These are phyloP conservation scores for Metarhizium sp. DNA, from an alignment of 2,329 filamentous ascomycete genomes.

Conservation along the genomic window DNA sequence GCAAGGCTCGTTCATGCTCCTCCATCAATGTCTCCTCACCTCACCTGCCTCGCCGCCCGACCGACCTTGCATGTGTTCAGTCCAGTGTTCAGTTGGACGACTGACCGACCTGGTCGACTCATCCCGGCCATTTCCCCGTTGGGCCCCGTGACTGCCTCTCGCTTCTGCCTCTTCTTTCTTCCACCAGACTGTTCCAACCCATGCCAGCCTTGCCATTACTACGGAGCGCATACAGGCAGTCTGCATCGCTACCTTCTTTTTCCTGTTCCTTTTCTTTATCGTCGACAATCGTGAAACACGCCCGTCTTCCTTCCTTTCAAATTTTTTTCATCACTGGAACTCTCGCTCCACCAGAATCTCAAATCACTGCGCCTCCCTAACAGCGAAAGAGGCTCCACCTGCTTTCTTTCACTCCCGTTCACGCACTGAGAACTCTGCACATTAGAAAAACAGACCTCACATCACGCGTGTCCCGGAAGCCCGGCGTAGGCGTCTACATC, in stretches of 20 bases:
- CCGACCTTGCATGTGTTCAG: too few species aligned
- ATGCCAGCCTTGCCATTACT: neutral
- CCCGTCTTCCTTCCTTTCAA: neutral
- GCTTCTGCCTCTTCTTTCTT: slow-evolving; percentile 1
- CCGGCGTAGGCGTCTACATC: neutral
- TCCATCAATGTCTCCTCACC: too few species aligned
- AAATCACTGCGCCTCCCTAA: neutral
- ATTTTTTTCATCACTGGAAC: neutral
- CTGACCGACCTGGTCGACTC: neutral
- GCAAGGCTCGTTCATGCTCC: too few species aligned
- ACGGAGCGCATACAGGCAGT: neutral
- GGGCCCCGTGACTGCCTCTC: neutral
- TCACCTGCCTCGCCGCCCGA: too few species aligned
- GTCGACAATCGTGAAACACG: neutral
- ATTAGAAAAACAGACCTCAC: neutral
- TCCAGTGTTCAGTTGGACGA: too few species aligned
- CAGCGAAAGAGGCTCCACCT: neutral
- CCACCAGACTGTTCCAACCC: neutral
- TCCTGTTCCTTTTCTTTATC: neutral
- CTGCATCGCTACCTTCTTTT: neutral
- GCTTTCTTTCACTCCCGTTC: neutral
- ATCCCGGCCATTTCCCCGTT: neutral
- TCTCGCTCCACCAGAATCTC: neutral
- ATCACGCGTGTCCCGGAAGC: neutral
- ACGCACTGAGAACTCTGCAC: neutral